Evolutionary conservation across 164 flowering plant species (phyloP).

Genomic region (Umbellularia californica): DNA sequence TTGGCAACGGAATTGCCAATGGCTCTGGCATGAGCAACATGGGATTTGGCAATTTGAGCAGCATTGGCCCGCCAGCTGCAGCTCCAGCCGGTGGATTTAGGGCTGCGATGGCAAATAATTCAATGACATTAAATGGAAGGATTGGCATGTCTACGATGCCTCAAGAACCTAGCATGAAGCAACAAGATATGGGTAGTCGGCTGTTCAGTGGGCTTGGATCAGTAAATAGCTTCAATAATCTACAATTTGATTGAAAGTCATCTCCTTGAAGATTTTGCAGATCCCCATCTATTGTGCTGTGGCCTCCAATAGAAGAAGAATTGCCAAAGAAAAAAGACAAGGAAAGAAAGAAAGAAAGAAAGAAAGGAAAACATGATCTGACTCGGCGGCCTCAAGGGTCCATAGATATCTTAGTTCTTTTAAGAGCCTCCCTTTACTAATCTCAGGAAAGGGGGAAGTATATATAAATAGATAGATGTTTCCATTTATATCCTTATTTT

Average conservation of each 20-base stretch:
- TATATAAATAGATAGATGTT: background rate
- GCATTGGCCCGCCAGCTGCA: constrained; percentile 50
- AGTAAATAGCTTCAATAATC: constrained; percentile 70
- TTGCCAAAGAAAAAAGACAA: too few relatives aligned
- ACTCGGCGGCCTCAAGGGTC: too few relatives aligned
- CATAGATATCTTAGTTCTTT: too few relatives aligned
- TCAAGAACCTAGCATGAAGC: constrained; percentile 50
- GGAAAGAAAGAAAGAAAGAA: too few relatives aligned
- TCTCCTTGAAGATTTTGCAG: constrained; percentile 36
- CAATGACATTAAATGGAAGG: constrained; percentile 63
- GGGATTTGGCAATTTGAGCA: constrained; percentile 51
- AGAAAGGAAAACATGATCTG: too few relatives aligned
- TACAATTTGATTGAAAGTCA: constrained; percentile 83
- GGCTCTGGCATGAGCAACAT: constrained; percentile 38
- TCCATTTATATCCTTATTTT: background rate
- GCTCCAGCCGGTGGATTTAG: constrained; percentile 48
- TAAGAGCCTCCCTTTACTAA: background rate
- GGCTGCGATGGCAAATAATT: constrained; percentile 53
- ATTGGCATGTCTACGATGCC: constrained; percentile 44
- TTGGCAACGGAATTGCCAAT: constrained; percentile 42
- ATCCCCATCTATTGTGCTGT: too few relatives aligned
- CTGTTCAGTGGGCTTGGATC: constrained; percentile 71
- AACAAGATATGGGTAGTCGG: constrained; percentile 66
- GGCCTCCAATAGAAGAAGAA: too few relatives aligned
- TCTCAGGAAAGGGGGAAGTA: background rate